Percentiles rank a stretch among this genome's conserved stretches.
Conservation (phyloP, 192 early-diverging fungal genomes). For the Coemansia sp. region DNA sequence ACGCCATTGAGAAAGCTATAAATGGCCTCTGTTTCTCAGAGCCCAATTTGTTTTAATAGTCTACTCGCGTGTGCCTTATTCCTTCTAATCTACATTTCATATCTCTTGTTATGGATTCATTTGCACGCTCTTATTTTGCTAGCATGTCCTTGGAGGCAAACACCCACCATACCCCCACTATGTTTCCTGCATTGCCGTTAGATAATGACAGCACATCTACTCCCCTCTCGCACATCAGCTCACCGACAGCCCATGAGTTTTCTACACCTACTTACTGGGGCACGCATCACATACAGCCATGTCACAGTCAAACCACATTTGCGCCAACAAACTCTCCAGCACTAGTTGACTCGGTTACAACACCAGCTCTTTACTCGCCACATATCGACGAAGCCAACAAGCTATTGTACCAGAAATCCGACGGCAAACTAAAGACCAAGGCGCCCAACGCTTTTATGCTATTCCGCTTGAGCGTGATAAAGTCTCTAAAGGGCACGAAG, state of each 20-base stretch:
- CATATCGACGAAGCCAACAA: background rate
- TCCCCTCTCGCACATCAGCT: background rate
- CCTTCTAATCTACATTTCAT: background rate
- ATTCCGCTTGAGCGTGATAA: conserved; percentile 18
- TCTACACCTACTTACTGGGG: background rate
- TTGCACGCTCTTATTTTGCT: background rate
- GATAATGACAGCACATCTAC: background rate
- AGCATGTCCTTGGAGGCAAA: background rate
- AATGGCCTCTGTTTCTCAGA: background rate
- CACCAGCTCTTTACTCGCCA: background rate
- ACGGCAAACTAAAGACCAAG: conserved; percentile 9
- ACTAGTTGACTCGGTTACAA: background rate
- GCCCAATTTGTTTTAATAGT: conserved; percentile 2
- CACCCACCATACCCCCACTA: background rate
- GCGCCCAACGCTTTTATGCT: conserved; percentile 41
- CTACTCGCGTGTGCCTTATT: background rate
- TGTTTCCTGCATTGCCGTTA: background rate
- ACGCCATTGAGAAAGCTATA: background rate
- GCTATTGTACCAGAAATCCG: conserved; percentile 8
- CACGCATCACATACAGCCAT: background rate
- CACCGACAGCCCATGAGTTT: background rate
- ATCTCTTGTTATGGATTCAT: background rate
- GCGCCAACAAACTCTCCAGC: background rate
- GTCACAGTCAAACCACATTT: background rate
- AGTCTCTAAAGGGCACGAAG: conserved; percentile 17